Base-by-base conservation (phyloP, 2,329 filamentous ascomycete species). In the Arachnomyces sp. region DNA sequence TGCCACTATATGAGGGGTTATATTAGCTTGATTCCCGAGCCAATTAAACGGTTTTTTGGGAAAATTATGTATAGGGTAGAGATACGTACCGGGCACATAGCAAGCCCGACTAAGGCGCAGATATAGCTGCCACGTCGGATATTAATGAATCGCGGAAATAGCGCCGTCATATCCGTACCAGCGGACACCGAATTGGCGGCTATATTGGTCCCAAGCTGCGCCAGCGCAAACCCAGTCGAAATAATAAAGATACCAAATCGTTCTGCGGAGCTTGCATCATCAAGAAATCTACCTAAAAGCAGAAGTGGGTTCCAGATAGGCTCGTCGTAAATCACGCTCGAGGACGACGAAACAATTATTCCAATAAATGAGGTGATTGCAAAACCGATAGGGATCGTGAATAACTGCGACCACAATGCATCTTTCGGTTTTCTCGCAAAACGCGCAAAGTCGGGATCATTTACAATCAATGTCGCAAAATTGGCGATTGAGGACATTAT, bases 401-500 rank as follows among this genome's bases (percentile, higher is more conserved):
- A 59, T 1, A 94, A 69, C 62, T 95, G 88, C 0, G 87, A 82
- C 78, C 84, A 86, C 5, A 93, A 56, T 0, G 86, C 85, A 56
- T 92, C 84, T 13, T 67, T 73, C 1, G 86, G 86, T 56, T 82
- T 86, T 14, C 68, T 67, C 2, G 87, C 84, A 54, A 95, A 95
- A 59, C 89, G 82, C 14, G 85, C 72, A 60, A 94, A 95, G 56
- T 94, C 87, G 0, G 84, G 84, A 50, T 86, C 81, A 59, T 93
- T 77, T 48, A 74, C 69, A 50, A 95, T 92, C 28, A 95, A 73
- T 0, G 88, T 87, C 1, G 87, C 85, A 56, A 95, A 95, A 66
- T 95, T 95, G 52, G 86, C 84, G 48, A 95, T 88, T 3, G 85
- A 82, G 16, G 76, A 82, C 87, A 95, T 94, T 63, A 94, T 81